These are phyloP conservation scores for Chalciporus pseudorubinellus DNA, from an alignment of 768 basidiomycete genomes.

Conservation along the genomic window DNA sequence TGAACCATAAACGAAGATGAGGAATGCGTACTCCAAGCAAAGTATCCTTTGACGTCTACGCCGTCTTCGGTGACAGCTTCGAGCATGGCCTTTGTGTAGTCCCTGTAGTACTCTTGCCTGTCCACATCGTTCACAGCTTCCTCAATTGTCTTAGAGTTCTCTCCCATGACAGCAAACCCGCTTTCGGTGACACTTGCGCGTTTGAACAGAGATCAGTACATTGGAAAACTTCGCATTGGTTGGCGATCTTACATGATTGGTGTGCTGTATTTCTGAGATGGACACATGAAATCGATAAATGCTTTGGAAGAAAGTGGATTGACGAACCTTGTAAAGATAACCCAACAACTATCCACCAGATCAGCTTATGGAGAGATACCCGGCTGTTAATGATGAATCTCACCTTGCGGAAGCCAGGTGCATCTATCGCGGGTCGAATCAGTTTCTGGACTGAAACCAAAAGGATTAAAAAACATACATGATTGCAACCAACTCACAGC, in stretches of 20 bases:
- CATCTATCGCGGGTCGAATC: conserved; percentile 39
- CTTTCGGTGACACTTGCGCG: conserved; percentile 68
- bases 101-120: conserved; percentile 67
- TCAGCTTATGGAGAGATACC: neutral
- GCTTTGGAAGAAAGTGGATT: neutral
- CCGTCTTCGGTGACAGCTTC: conserved; percentile 62
- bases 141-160: conserved; percentile 52
- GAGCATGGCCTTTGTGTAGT: conserved; percentile 54
- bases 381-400: conserved; percentile 10
- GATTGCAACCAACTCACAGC: conserved; percentile 71
- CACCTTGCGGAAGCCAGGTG: conserved; percentile 64
- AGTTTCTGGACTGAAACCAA: neutral
- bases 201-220: neutral
- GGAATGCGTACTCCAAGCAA: conserved; percentile 62
- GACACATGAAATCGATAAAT: neutral
- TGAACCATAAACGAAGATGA: neutral
- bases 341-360: conserved; percentile 47
- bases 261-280: conserved; percentile 43
- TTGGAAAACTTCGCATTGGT: neutral
- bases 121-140: conserved; percentile 58
- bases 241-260: conserved; percentile 52
- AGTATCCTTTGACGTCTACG: conserved; percentile 65
- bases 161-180: conserved; percentile 70
- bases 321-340: conserved; percentile 64
- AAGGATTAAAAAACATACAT: conserved; percentile 41